Percentiles rank a stretch among this genome's conserved stretches.
Conservation (phyloP, 2,329 filamentous ascomycete genomes). For the Ceratocystis harringtonii region DNA sequence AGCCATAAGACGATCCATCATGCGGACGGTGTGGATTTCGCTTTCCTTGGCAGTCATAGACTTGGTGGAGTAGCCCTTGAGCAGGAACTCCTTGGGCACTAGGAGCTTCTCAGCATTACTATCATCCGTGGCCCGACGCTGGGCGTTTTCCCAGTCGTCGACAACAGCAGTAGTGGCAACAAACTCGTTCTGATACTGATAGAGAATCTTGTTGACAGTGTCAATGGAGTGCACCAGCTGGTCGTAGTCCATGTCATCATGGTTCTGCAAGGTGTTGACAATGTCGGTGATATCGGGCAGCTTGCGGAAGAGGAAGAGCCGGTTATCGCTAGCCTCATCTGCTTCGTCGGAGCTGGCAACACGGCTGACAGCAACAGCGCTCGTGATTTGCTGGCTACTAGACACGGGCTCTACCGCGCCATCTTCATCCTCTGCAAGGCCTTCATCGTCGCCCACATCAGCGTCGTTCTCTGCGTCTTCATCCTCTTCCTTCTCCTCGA, state of each 20-base stretch:
- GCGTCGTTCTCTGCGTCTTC: constrained; percentile 22
- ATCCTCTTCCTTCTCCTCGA: constrained; percentile 20
- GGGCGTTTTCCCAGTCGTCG: constrained; percentile 43
- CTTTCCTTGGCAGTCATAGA: constrained; percentile 30
- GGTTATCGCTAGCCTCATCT: constrained; percentile 16
- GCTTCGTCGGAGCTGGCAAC: constrained; percentile 18
- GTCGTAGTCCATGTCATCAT: constrained; percentile 33
- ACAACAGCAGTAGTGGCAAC: constrained; percentile 34
- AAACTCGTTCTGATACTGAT: constrained; percentile 41
- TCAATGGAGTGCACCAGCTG: constrained; percentile 33
- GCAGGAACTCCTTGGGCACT: constrained; percentile 20
- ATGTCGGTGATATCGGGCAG: constrained; percentile 13
- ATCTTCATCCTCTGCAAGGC: constrained; percentile 4
- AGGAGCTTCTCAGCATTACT: constrained; percentile 29
- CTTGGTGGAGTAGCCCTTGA: constrained; percentile 38
- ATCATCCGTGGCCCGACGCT: constrained; percentile 32
- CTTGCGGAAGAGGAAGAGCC: constrained; percentile 10
- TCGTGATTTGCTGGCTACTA: not conserved
- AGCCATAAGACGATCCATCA: constrained; percentile 44
- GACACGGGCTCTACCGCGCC: not conserved
- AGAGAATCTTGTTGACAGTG: constrained; percentile 31
- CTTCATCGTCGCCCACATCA: constrained; percentile 20
- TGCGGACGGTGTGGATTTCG: constrained; percentile 33
- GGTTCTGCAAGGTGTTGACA: constrained; percentile 29
- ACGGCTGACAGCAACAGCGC: constrained; percentile 15